Evolutionary conservation across 2,329 filamentous ascomycete species (phyloP), one percentile per base, ranked within the genome.

Genomic region (Claviceps citrina): DNA sequence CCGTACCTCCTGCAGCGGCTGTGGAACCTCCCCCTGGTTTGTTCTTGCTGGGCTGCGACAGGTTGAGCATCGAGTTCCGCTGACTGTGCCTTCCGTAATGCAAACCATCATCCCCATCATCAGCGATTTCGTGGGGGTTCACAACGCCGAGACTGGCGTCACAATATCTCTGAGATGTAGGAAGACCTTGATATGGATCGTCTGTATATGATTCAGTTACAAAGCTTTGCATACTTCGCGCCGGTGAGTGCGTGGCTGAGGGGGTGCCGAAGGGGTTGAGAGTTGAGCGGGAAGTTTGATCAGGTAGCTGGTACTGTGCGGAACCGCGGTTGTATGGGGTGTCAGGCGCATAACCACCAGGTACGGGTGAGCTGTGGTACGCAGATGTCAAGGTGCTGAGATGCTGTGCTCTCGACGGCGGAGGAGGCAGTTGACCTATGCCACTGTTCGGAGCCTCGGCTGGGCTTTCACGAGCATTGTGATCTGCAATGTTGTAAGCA

Each of bases 41-140:
- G 24, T 44, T 46, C 6, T 57, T 52, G 31, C 59, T 57, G 18
- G 67, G 64, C 30, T 65, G 62, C 7, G 68, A 67, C 3, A 76
- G 60, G 43, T 72, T 76, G 27, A 80, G 59, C 56, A 79, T 71
- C 27, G 80, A 77, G 47, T 66, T 70, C 44, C 71, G 68, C 55
- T 59, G 53, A 30, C 52, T 55, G 33, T 51, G 54, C 36, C 56
- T 60, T 38, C 58, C 62, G 49, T 72, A 78, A 4, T 72, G 68
- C 38, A 91, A 69, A 1, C 81, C 85, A 55, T 93, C 87, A 52
- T 94, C 87, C 22, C 84, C 85, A 53, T 95, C 87, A 55, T 94
- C 87, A 18, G 73, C 73, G 47, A 94, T 87, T 12, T 79, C 77
- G 51, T 82, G 76, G 3, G 86, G 85, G 54, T 94, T 78, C 43